A percentile compares a stretch with the other conserved stretches of the same genome.
These are phyloP conservation scores for Casuarina cunninghamiana DNA, from an alignment of 306 rosid species.

Conservation along the genomic window DNA sequence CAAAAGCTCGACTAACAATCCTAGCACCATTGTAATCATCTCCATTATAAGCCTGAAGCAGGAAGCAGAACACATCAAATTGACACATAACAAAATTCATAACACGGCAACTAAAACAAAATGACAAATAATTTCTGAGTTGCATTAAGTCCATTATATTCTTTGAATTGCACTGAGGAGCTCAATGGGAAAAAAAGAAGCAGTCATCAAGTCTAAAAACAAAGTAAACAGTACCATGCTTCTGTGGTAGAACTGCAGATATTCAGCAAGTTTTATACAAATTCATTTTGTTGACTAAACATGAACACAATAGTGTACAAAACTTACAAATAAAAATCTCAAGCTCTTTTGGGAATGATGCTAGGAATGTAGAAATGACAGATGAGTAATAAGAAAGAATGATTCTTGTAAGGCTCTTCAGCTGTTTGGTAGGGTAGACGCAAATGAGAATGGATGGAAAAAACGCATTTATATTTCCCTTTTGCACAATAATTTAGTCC, in stretches of 20 bases:
- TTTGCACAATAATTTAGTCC: neutral
- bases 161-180: neutral
- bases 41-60: conserved; percentile 79
- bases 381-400: no score
- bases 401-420: no score
- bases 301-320: neutral
- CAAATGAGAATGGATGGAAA: neutral
- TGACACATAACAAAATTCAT: conserved; percentile 16
- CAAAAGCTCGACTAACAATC: conserved; percentile 91
- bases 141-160: neutral
- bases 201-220: neutral
- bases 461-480: neutral
- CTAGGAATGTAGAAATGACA: no score
- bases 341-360: neutral
- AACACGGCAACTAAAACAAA: conserved; percentile 4
- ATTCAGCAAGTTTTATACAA: neutral
- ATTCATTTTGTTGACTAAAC: neutral
- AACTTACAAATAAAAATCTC: neutral
- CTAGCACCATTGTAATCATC: conserved; percentile 89
- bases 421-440: no score
- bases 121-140: conserved; percentile 4
- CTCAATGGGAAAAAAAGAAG: neutral
- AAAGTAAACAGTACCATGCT: neutral
- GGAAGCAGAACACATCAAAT: conserved; percentile 33
- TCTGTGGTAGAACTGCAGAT: neutral